Evolutionary conservation across 2,329 filamentous ascomycete genomes (phyloP).

Genomic region (Arthrobotrys conoides): DNA sequence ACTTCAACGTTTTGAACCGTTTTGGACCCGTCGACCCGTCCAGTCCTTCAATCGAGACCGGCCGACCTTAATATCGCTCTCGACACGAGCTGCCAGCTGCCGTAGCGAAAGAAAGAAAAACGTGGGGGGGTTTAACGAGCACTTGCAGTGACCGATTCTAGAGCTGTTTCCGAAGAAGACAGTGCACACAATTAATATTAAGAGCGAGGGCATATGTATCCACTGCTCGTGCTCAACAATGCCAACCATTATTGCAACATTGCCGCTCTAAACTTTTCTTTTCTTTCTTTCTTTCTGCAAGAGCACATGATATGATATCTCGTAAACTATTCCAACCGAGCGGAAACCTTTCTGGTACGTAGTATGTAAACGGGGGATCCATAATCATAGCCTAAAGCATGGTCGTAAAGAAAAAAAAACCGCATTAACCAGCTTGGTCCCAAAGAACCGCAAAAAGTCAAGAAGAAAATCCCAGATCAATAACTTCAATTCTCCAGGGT

Average conservation of each 20-base stretch:
- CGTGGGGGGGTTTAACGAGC: constrained; percentile 43
- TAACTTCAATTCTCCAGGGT: constrained; percentile 1
- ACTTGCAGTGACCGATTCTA: neutral
- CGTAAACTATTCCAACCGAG: constrained; percentile 39
- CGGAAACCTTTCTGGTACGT: constrained; percentile 13
- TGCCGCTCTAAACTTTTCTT: constrained; percentile 28
- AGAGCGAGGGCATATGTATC: constrained; percentile 1
- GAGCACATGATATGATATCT: constrained; percentile 34
- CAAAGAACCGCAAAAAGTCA: constrained; percentile 8
- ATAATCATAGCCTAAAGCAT: constrained; percentile 26
- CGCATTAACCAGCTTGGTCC: constrained; percentile 28
- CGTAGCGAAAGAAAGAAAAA: constrained; percentile 15
- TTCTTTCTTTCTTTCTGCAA: too few species aligned
- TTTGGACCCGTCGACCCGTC: constrained; percentile 19
- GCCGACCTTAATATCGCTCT: constrained; percentile 8
- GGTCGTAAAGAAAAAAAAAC: neutral
- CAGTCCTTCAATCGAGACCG: constrained; percentile 32
- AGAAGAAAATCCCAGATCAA: neutral
- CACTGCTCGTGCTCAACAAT: constrained; percentile 26
- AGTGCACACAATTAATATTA: too few species aligned
- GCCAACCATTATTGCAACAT: constrained; percentile 7
- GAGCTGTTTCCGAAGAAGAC: constrained; percentile 1
- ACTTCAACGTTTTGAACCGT: constrained; percentile 44
- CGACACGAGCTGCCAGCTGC: constrained; percentile 32
- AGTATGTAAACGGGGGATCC: neutral